A percentile compares a stretch with the other conserved stretches of the same genome.
Conservation (phyloP, 768 basidiomycete species). For the Mycena sanguinolenta region DNA sequence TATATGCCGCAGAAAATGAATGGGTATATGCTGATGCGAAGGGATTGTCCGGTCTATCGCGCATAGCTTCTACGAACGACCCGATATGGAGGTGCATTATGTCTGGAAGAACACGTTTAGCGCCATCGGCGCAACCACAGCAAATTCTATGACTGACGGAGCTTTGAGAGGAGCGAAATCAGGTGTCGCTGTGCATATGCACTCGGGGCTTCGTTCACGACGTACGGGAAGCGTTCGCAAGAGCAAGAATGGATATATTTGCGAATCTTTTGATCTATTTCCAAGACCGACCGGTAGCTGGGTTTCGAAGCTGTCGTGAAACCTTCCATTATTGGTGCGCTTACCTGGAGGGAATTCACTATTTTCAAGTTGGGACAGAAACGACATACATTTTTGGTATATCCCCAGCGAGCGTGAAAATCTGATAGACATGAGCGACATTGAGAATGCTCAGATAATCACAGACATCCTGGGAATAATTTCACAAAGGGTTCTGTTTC, state of each 20-base stretch:
- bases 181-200: slow-evolving; percentile 1
- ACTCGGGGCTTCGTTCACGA: neutral
- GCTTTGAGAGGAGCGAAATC: neutral
- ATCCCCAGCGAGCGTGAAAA: slow-evolving; percentile 21
- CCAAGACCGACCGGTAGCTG: slow-evolving; percentile 7
- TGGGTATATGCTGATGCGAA: slow-evolving; percentile 9
- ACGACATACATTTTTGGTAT: slow-evolving; percentile 17
- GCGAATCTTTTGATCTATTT: slow-evolving; percentile 23
- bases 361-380: neutral
- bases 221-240: neutral
- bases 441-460: neutral
- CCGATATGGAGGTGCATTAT: slow-evolving; percentile 26
- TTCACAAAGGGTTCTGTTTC: slow-evolving; percentile 42
- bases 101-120: neutral
- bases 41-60: slow-evolving; percentile 18
- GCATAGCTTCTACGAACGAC: neutral
- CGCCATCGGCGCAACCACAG: neutral
- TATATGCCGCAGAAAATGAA: slow-evolving; percentile 14
- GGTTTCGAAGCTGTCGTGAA: neutral
- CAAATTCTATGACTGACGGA: slow-evolving; percentile 14
- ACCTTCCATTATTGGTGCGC: slow-evolving; percentile 10
- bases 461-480: slow-evolving; percentile 48
- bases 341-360: neutral
- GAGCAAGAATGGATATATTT: slow-evolving; percentile 22
- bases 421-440: slow-evolving; percentile 4